Evolutionary conservation across 2,329 filamentous ascomycete genomes (phyloP).

Genomic region (Cladophialophora chaetospira): DNA sequence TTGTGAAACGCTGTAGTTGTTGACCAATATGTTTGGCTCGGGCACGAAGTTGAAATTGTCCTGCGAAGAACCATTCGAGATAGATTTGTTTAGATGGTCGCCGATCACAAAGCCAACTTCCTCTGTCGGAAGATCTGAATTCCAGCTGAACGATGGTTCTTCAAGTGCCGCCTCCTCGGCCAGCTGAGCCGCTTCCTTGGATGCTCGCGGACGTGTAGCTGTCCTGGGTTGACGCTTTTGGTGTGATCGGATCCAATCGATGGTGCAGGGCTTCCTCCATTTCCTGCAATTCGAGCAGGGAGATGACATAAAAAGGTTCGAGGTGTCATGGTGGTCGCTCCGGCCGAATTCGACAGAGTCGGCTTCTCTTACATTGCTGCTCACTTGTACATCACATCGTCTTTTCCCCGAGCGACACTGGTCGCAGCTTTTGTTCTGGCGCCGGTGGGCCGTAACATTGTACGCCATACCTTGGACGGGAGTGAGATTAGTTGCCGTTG

Average conservation of each 20-base stretch:
- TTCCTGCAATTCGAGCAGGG: constrained; percentile 48
- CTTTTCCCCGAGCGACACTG: constrained; percentile 51
- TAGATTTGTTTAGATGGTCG: constrained; percentile 10
- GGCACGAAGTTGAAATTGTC: neutral
- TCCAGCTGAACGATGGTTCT: neutral
- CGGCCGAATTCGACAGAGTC: constrained; percentile 6
- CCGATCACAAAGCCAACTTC: neutral
- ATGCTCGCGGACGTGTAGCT: constrained; percentile 3
- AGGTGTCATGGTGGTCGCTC: constrained; percentile 3
- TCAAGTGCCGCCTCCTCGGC: neutral
- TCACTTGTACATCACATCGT: constrained; percentile 47
- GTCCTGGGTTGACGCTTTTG: constrained; percentile 7
- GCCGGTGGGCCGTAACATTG: constrained; percentile 31
- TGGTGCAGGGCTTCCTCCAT: constrained; percentile 31
- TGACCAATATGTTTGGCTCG: neutral
- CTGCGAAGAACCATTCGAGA: neutral
- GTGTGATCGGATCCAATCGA: constrained; percentile 31
- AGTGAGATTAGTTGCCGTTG: neutral
- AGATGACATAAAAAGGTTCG: constrained; percentile 9
- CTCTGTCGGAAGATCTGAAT: neutral
- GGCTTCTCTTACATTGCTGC: neutral
- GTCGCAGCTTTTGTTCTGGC: constrained; percentile 50
- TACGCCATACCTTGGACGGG: neutral
- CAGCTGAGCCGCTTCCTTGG: neutral
- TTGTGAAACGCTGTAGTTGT: neutral